Conservation (phyloP, 202 grass and related monocot species). For the Setaria viridis region DNA sequence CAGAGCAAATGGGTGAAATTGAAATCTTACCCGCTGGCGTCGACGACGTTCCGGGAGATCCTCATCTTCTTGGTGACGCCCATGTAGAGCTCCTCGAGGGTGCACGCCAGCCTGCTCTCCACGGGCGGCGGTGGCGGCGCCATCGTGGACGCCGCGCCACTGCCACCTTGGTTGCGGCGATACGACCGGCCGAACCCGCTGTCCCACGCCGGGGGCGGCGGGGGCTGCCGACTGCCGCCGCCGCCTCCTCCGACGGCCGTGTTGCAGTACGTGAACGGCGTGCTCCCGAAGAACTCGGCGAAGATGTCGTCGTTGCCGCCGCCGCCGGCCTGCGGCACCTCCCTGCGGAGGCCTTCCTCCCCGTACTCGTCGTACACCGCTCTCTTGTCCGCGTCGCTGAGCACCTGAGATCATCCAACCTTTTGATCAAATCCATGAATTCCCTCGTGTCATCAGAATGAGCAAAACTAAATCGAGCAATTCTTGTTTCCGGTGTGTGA, state of each 20-base stretch:
- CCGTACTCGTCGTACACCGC: slow-evolving; percentile 78
- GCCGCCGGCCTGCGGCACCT: slow-evolving; percentile 21
- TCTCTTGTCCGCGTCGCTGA: slow-evolving; percentile 73
- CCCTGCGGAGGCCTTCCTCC: slow-evolving; percentile 65
- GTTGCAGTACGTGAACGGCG: slow-evolving; percentile 57
- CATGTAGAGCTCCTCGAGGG: slow-evolving; percentile 69
- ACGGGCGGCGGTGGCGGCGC: neutral
- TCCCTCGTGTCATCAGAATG: no score
- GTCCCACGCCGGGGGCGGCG: slow-evolving; percentile 29
- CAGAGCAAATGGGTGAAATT: neutral
- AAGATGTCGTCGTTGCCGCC: slow-evolving; percentile 66
- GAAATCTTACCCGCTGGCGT: slow-evolving; percentile 52
- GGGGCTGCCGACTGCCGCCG: slow-evolving; percentile 8
- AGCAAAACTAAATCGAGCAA: neutral
- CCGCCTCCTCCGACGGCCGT: neutral
- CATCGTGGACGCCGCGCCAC: neutral
- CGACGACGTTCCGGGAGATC: slow-evolving; percentile 66
- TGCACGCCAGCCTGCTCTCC: slow-evolving; percentile 64
- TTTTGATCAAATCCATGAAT: neutral
- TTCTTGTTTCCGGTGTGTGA: neutral
- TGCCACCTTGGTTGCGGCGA: neutral
- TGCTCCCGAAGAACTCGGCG: slow-evolving; percentile 74
- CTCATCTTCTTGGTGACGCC: slow-evolving; percentile 75
- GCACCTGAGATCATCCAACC: slow-evolving; percentile 51
- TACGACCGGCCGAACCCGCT: slow-evolving; percentile 21